Percentiles rank a stretch among this genome's conserved stretches.
Evolutionary conservation across 1,284 basidiomycete genomes (phyloP).

Genomic region (Puccinia hordei): DNA sequence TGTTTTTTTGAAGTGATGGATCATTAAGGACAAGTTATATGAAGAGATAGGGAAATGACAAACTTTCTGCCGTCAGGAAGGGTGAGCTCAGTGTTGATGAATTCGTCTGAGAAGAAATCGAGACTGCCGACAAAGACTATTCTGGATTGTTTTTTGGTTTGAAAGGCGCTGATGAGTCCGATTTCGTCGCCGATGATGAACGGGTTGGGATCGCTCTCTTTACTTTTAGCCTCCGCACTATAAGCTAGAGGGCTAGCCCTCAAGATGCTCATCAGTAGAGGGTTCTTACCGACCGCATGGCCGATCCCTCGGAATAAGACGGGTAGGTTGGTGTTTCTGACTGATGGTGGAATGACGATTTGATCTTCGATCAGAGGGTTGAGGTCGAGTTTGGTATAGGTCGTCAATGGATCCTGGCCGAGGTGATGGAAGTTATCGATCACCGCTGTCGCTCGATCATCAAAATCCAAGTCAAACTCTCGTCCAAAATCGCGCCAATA

Average conservation of each 20-base stretch:
- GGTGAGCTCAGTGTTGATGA: slow-evolving; percentile 47
- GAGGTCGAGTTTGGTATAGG: slow-evolving; percentile 53
- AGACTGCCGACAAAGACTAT: slow-evolving; percentile 79
- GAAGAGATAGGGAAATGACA: slow-evolving; percentile 11
- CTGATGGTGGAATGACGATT: slow-evolving; percentile 68
- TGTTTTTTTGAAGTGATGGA: not conserved
- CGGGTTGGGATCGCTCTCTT: slow-evolving; percentile 64
- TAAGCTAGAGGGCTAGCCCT: slow-evolving; percentile 67
- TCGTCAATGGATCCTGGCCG: slow-evolving; percentile 62
- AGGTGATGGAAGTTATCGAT: slow-evolving; percentile 62
- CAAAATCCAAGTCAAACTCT: slow-evolving; percentile 65
- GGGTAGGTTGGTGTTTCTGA: slow-evolving; percentile 60
- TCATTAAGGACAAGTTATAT: not conserved
- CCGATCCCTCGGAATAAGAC: slow-evolving; percentile 76
- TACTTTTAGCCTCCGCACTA: slow-evolving; percentile 61
- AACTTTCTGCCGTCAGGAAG: slow-evolving; percentile 45
- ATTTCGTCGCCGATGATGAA: slow-evolving; percentile 73
- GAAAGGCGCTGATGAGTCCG: slow-evolving; percentile 82
- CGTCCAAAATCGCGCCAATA: slow-evolving; percentile 63
- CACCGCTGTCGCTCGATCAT: slow-evolving; percentile 60
- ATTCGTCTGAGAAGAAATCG: slow-evolving; percentile 69
- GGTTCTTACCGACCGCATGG: slow-evolving; percentile 74
- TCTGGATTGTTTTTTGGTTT: slow-evolving; percentile 75
- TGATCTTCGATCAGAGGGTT: slow-evolving; percentile 51
- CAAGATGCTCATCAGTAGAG: slow-evolving; percentile 78